Evolutionary conservation across 208 protist species (phyloP), one percentile per base, ranked within the genome.

Genomic region (Leishmania mexicana): DNA sequence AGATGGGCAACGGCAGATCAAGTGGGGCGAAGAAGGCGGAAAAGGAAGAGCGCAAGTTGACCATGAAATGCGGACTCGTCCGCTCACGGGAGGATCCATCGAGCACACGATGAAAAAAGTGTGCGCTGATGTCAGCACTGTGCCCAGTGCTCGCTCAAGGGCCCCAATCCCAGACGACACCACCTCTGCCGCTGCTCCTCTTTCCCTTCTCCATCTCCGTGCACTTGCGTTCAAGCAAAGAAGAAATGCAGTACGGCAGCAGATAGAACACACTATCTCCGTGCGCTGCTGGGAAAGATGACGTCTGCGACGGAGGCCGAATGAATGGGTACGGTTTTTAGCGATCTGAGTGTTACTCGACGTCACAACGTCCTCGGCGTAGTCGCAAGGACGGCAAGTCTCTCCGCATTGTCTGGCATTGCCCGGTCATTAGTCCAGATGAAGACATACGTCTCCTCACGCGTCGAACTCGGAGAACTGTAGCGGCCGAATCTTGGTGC

Each of bases 401-500:
- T 28, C 10, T 2, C 0, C 31, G 31, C n/a, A 74, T 74, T 51
- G 8, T 10, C 4, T 38, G 0, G 28, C n/a, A 28, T 51, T 74
- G 28, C 24, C 70, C 42, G 2, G 7, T 17, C 21, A n/a, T n/a
- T 8, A 11, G 3, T 72, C 38, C 21, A 28, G 42, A 31, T 11
- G 3, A 31, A 19, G 28, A 28, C 54, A 17, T 51, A 35, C 10
- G 13, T 8, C 70, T 21, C 10, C 24, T 74, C 70, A 94, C 1
- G 91, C 92, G 75, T 97, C 94, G 83, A 97, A 97, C 81, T 97
- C 94, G 2, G 89, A 89, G 86, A 97, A 94, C 79, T 95, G 88
- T 8, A 94, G 80, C 24, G 92, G 88, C 62, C 87, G 90, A 64
- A 94, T 93, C 77, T 83, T 86, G 10, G 88, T 86, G 77, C 78